Conservation (phyloP, 2,329 filamentous ascomycete genomes). For the Geosmithia putterillii region DNA sequence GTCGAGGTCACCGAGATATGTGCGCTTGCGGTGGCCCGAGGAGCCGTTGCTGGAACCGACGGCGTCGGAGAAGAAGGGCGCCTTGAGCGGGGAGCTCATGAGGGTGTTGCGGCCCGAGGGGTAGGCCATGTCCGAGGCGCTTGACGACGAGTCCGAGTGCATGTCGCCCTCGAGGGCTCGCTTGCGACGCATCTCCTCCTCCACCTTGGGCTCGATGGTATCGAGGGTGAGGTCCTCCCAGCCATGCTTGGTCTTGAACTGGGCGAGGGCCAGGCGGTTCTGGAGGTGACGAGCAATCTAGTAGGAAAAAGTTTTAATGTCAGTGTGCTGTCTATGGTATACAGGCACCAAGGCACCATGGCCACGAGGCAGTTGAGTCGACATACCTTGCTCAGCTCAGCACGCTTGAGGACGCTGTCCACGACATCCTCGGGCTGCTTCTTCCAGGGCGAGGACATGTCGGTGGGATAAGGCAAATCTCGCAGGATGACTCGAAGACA, state of each 20-base stretch:
- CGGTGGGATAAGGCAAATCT: not conserved
- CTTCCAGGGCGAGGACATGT: slow-evolving; percentile 50
- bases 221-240: slow-evolving; percentile 85
- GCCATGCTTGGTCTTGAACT: slow-evolving; percentile 94
- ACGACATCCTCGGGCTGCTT: slow-evolving; percentile 52
- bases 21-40: slow-evolving; percentile 52
- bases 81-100: slow-evolving; percentile 77
- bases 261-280: slow-evolving; percentile 86
- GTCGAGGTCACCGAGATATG: slow-evolving; percentile 47
- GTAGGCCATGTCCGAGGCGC: slow-evolving; percentile 65
- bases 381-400: slow-evolving; percentile 63
- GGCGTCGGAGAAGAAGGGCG: slow-evolving; percentile 74
- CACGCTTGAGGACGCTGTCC: slow-evolving; percentile 59
- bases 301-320: slow-evolving; percentile 7
- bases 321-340: slow-evolving; percentile 1
- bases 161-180: slow-evolving; percentile 54
- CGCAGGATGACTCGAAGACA: too few relatives aligned
- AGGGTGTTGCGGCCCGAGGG: slow-evolving; percentile 44
- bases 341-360: too few relatives aligned
- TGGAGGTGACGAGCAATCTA: slow-evolving; percentile 90
- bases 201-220: slow-evolving; percentile 72
- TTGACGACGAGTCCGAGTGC: slow-evolving; percentile 77
- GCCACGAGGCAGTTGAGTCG: not conserved
- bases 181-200: slow-evolving; percentile 66
- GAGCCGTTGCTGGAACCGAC: slow-evolving; percentile 58